Conservation (phyloP, 257 asterid species). For the Verbena officinalis region DNA sequence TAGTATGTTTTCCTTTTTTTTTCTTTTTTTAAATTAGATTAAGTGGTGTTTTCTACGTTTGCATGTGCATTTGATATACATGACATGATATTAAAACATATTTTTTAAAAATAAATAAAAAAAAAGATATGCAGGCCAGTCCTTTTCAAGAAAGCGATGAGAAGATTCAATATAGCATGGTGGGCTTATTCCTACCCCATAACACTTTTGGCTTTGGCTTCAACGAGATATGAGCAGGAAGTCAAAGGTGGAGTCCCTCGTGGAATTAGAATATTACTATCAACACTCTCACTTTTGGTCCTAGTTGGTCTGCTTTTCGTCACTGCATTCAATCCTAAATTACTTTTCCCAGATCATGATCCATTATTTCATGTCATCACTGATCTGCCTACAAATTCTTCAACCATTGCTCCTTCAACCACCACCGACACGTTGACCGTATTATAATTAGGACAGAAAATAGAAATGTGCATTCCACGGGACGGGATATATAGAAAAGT, state of each 20-base stretch:
- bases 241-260: slow-evolving; percentile 51
- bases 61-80: slow-evolving; percentile 16
- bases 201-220: slow-evolving; percentile 53
- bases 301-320: slow-evolving; percentile 37
- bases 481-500: too few species aligned
- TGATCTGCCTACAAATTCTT: slow-evolving; percentile 25
- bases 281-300: slow-evolving; percentile 47
- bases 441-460: too few species aligned
- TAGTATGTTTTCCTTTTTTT: too few species aligned
- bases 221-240: slow-evolving; percentile 53
- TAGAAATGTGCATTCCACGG: too few species aligned
- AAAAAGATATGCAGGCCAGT: slow-evolving; percentile 68
- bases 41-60: slow-evolving; percentile 3
- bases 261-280: slow-evolving; percentile 37
- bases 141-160: slow-evolving; percentile 68
- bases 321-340: slow-evolving; percentile 43
- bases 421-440: neutral
- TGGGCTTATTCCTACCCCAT: slow-evolving; percentile 75
- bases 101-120: neutral
- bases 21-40: too few species aligned
- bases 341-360: slow-evolving; percentile 45
- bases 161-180: slow-evolving; percentile 60
- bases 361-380: slow-evolving; percentile 19
- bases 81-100: neutral
- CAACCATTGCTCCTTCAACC: neutral